These are phyloP conservation scores for Houttuynia cordata DNA, from an alignment of 164 flowering plant genomes.

Conservation along the genomic window DNA sequence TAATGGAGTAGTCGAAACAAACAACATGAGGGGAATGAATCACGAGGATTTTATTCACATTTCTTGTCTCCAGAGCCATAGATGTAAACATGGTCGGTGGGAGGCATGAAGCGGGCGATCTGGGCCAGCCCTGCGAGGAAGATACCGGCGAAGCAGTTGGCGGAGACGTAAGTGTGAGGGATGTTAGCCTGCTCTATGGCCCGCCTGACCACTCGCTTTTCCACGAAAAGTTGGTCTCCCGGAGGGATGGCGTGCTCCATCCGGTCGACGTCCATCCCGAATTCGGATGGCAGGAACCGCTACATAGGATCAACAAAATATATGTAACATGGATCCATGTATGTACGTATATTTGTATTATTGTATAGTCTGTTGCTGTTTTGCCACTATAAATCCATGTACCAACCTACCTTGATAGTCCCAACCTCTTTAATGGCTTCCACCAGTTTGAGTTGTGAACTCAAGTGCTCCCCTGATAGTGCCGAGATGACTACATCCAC, in stretches of 20 bases:
- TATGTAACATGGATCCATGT: too few relatives aligned
- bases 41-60: constrained; percentile 10
- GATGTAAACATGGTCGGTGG: constrained; percentile 18
- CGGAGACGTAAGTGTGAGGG: constrained; percentile 18
- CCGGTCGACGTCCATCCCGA: constrained; percentile 26
- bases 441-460: constrained; percentile 51
- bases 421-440: constrained; percentile 66
- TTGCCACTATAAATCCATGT: too few relatives aligned
- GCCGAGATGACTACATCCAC: constrained; percentile 58
- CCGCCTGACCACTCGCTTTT: constrained; percentile 16
- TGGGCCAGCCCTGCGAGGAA: constrained; percentile 16
- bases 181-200: constrained; percentile 19
- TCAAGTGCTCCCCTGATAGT: constrained; percentile 51
- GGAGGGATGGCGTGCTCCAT: constrained; percentile 23
- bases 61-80: constrained; percentile 25
- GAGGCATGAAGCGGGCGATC: constrained; percentile 17
- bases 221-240: constrained; percentile 14
- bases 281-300: constrained; percentile 29
- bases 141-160: constrained; percentile 15
- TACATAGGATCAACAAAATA: background rate
- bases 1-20: too few relatives aligned
- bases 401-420: constrained; percentile 35
- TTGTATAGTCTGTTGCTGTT: too few relatives aligned
- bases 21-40: background rate
- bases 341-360: too few relatives aligned